Conservation (phyloP, 495 filamentous ascomycete genomes). For the Penicillium coffeae region DNA sequence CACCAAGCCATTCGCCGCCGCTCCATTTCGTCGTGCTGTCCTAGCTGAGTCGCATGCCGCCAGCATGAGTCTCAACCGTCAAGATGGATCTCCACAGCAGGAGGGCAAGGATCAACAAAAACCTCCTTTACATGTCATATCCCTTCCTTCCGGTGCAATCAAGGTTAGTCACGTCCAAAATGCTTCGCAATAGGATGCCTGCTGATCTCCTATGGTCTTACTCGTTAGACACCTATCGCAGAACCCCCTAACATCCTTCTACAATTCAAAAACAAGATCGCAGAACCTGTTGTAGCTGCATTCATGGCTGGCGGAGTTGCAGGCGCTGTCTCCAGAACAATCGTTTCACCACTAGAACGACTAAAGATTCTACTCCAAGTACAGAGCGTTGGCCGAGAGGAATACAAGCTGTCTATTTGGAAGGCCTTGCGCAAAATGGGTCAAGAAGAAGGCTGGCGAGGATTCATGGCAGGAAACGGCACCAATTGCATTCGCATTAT, state of each 20-base stretch:
- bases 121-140: conserved; percentile 17
- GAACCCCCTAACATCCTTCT: conserved; percentile 12
- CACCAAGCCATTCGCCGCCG: too few relatives aligned
- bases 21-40: too few relatives aligned
- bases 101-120: conserved; percentile 18
- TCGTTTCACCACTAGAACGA: conserved; percentile 91
- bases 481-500: conserved; percentile 98
- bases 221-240: conserved; percentile 8
- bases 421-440: conserved; percentile 92
- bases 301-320: conserved; percentile 96
- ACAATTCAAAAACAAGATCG: conserved; percentile 23
- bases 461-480: conserved; percentile 95
- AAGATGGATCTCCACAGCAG: conserved; percentile 20
- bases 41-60: conserved; percentile 6
- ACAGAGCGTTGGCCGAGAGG: conserved; percentile 83
- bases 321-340: conserved; percentile 93
- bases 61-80: conserved; percentile 41
- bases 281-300: conserved; percentile 77
- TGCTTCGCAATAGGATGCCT: not conserved
- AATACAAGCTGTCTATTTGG: conserved; percentile 86
- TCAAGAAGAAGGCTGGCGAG: conserved; percentile 91
- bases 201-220: not conserved
- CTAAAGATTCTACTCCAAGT: conserved; percentile 97
- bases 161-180: conserved; percentile 18
- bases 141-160: conserved; percentile 17